Evolutionary conservation across 345 rosid genomes (phyloP), one percentile per base, ranked within the genome.

Genomic region (Bruguiera sexangula): DNA sequence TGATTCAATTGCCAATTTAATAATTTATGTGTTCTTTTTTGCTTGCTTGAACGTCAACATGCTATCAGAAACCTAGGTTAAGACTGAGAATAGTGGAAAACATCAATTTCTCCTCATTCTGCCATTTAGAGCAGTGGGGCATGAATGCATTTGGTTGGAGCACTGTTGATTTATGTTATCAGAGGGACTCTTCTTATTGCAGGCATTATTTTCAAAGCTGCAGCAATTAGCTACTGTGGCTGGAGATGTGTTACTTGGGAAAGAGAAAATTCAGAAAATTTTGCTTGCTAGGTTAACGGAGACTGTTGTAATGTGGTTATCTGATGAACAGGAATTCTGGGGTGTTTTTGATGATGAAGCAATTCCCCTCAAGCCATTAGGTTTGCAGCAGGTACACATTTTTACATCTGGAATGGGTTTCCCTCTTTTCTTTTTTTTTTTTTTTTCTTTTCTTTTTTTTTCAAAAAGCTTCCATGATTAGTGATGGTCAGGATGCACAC

Each of bases 321-420:
- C 96, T 16, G 83, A 92, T 70, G 99, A 95, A 77, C 92, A 92
- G 64, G 96, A 95, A 59, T 95, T 92, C 80, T 95, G 99, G 99
- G 84, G 88, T 61, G 90, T 88, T 54, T 90, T 95, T 36, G 98
- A 89, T 81, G 91, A 95, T 76, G 82, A 85, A 69, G 82, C 93
- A 37, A 77, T 89, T 80, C 87, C 88, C 22, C 86, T 95, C 75
- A 87, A 85, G 77, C 81, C 91, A 6, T 76, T 80, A 63, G 98
- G 99, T 59, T 80, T 95, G 88, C 96, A 78, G 78, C 96, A 95
- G 94, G 99, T 92, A 82, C 30, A 19, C 50, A 43, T 55, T 76
- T 55, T 62, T 24, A 60, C 62, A 19, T 58, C 66, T 26, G 26
- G 29, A 62, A 6, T 31, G 21, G 56, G 20, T 52, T 43, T 15